phyloP scores from a whole-genome alignment of 2,329 filamentous ascomycete species.

The Pseudogymnoascus sp. region DNA sequence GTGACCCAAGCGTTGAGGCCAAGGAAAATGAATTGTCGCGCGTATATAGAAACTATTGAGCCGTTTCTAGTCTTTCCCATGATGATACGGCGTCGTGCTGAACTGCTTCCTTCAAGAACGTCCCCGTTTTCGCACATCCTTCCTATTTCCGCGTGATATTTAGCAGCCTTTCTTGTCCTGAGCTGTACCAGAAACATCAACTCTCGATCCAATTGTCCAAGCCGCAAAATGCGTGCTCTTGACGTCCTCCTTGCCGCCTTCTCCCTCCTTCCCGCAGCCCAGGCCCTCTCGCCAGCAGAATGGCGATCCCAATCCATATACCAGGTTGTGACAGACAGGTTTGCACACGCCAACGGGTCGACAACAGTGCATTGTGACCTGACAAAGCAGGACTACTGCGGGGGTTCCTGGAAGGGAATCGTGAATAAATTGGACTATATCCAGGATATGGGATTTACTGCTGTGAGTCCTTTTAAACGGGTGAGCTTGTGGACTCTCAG shows the following conservation, averaged over 20 bases:
- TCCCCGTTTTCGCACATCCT: background rate
- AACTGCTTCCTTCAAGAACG: background rate
- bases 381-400: slow-evolving; percentile 32
- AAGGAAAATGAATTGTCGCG: background rate
- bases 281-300: slow-evolving; percentile 14
- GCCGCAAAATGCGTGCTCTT: background rate
- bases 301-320: slow-evolving; percentile 32
- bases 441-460: slow-evolving; percentile 31
- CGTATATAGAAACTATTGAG: slow-evolving; percentile 4
- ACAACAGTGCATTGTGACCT: slow-evolving; percentile 23
- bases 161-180: background rate
- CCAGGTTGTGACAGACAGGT: slow-evolving; percentile 34
- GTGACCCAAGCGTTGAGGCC: background rate
- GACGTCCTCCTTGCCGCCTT: background rate
- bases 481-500: background rate
- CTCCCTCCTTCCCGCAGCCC: background rate
- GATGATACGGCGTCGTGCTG: background rate
- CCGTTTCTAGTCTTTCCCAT: background rate
- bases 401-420: slow-evolving; percentile 38
- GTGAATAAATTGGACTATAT: slow-evolving; percentile 39
- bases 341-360: slow-evolving; percentile 28
- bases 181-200: background rate
- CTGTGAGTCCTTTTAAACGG: slow-evolving; percentile 15
- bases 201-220: background rate
- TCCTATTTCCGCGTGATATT: background rate